phyloP scores from a whole-genome alignment of 2,329 filamentous ascomycete species.

The Colletotrichum tabaci region DNA sequence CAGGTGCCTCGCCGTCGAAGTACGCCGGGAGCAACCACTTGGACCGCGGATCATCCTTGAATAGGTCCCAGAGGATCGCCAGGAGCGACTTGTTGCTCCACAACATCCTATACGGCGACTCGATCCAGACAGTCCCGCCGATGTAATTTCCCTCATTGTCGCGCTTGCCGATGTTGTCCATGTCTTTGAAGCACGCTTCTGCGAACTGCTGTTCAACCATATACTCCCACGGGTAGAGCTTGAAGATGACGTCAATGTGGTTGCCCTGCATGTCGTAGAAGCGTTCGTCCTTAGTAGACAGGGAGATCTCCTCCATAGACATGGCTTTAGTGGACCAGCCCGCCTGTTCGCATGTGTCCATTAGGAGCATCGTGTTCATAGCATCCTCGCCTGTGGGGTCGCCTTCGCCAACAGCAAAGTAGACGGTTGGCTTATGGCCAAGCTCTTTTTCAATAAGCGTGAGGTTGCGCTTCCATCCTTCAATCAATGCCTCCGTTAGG shows the following conservation, averaged over 20 bases:
- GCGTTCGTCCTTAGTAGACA: neutral
- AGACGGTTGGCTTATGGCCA: slow-evolving; percentile 6
- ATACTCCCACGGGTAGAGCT: slow-evolving; percentile 23
- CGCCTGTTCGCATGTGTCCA: slow-evolving; percentile 25
- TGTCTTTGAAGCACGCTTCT: slow-evolving; percentile 10
- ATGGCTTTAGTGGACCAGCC: slow-evolving; percentile 10
- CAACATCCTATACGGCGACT: slow-evolving; percentile 19
- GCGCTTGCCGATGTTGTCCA: slow-evolving; percentile 12
- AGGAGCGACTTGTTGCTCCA: slow-evolving; percentile 24
- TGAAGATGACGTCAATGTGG: slow-evolving; percentile 20
- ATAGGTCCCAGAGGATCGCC: slow-evolving; percentile 16
- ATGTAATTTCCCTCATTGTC: slow-evolving; percentile 12
- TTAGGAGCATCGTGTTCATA: slow-evolving; percentile 3
- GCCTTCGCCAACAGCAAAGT: slow-evolving; percentile 8
- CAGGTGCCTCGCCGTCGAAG: slow-evolving; percentile 11
- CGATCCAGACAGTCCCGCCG: slow-evolving; percentile 19
- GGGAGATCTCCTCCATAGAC: slow-evolving; percentile 15
- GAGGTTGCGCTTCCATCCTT: slow-evolving; percentile 16
- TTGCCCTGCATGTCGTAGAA: slow-evolving; percentile 19
- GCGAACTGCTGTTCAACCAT: slow-evolving; percentile 12
- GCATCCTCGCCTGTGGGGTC: slow-evolving; percentile 8
- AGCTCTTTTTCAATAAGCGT: slow-evolving; percentile 8
- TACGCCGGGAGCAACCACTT: slow-evolving; percentile 24
- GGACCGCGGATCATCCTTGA: slow-evolving; percentile 12
- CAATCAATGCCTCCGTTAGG: neutral